Base-by-base conservation (phyloP, 345 rosid genomes). In the Dovyalis caffra region DNA sequence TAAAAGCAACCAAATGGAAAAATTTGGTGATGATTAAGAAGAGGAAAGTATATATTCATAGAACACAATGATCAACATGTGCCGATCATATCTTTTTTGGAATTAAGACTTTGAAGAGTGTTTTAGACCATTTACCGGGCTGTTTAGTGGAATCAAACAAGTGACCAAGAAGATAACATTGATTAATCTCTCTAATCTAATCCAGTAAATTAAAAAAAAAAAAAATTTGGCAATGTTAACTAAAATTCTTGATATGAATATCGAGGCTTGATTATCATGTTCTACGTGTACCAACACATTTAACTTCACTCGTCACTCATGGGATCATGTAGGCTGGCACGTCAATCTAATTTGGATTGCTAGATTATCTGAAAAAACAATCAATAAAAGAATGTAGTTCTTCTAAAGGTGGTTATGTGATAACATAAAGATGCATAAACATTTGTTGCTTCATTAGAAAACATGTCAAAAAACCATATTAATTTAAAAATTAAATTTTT, bases 101-200 rank as follows among this genome's bases (percentile, higher is more conserved):
- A 49, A 34, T 64, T 8, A 51, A 21, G 10, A 51, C 25, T 14
- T 25, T 32, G 25, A 49, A 64, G 33, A 6, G 15, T 33, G 66
- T 4, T 5, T 53, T 33, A n/a, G 40, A 37, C 38, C 61, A 47
- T 10, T 28, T n/a, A 32, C 26, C 64, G 29, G 0, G 16, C 23
- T 33, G 64, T 57, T 2, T 28, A 60, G 68, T 28, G 68, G 75
- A 29, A 35, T 57, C 51, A 38, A 72, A 25, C 5, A 18, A 57
- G 47, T 33, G 47, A 70, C 23, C 6, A 31, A 14, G 57, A 49
- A 63, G 62, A 73, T 64, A 73, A 64, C 35, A 63, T 73, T 21
- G 35, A 64, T 74, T 64, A 65, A 34, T 2, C 70, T 66, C 45
- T 26, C 16, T 20, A 3, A 6, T 21, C 26, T 62, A 72, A 62